A percentile compares a stretch with the other conserved stretches of the same genome.
Conservation (phyloP, 176 grass and related monocot species). For the Secale cereale region DNA sequence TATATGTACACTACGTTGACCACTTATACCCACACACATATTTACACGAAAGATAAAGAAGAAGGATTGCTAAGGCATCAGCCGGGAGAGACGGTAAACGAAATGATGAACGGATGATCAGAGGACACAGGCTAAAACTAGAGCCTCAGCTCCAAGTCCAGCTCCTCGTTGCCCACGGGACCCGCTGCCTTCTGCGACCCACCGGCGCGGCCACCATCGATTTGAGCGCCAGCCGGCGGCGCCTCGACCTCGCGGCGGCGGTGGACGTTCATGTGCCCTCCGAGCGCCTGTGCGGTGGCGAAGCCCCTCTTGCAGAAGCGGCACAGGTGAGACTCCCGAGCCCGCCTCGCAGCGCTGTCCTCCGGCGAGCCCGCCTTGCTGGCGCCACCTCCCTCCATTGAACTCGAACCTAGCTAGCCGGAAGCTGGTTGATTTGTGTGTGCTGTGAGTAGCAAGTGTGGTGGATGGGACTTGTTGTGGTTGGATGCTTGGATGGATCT, state of each 20-base stretch:
- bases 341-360: conserved; percentile 16
- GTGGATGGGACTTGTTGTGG: neutral
- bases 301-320: conserved; percentile 64
- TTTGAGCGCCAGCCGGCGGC: neutral
- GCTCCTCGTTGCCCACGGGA: neutral
- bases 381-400: conserved; percentile 33
- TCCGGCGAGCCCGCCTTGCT: conserved; percentile 24
- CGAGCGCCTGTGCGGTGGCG: conserved; percentile 70
- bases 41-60: no score
- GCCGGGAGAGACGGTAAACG: no score
- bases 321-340: conserved; percentile 52
- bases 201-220: neutral
- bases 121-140: no score
- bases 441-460: neutral
- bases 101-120: neutral
- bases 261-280: conserved; percentile 86
- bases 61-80: no score
- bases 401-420: neutral
- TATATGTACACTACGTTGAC: no score
- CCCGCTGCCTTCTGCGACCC: neutral
- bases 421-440: neutral
- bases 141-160: conserved; percentile 47
- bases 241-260: neutral
- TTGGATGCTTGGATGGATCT: conserved; percentile 17
- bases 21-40: no score